phyloP scores from a whole-genome alignment of 768 basidiomycete genomes.

The Boletus subparvulus region DNA sequence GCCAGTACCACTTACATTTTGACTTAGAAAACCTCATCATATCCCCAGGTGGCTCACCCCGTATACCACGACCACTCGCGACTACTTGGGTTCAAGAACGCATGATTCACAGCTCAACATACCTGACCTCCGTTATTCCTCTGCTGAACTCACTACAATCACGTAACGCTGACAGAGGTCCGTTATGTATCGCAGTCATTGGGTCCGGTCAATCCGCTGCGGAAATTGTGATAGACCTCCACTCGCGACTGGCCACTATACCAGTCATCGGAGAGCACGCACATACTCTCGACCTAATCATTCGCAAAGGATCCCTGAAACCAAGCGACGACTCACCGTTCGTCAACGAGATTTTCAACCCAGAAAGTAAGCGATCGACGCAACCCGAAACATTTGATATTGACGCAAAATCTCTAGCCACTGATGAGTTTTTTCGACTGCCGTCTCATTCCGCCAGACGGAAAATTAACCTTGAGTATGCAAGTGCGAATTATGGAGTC shows the following conservation, averaged over 20 bases:
- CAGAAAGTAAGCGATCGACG: conserved; percentile 35
- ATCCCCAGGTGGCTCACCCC: conserved; percentile 49
- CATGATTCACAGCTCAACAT: conserved; percentile 46
- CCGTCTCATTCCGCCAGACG: conserved; percentile 37
- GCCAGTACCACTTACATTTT: not conserved
- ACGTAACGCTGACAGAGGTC: conserved; percentile 11
- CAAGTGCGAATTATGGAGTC: conserved; percentile 53
- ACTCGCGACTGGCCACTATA: conserved; percentile 37
- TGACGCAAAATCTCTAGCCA: conserved; percentile 31
- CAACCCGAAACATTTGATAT: not conserved
- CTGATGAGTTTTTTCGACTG: conserved; percentile 40
- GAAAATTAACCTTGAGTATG: conserved; percentile 43
- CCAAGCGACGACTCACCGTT: conserved; percentile 55
- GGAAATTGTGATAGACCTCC: conserved; percentile 47
- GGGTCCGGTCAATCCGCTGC: conserved; percentile 51
- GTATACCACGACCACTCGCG: conserved; percentile 39
- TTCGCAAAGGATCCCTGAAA: conserved; percentile 49
- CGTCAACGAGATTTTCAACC: conserved; percentile 56
- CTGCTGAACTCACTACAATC: conserved; percentile 34
- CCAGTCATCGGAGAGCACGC: conserved; percentile 18
- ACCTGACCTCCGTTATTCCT: conserved; percentile 38
- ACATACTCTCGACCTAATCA: conserved; percentile 51
- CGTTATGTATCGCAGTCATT: conserved; percentile 45
- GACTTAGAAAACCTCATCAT: conserved; percentile 46
- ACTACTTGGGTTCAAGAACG: conserved; percentile 33